Percentiles rank a stretch among this genome's conserved stretches.
phyloP scores from a whole-genome alignment of 192 early-diverging fungal genomes.

The Podila horticola region DNA sequence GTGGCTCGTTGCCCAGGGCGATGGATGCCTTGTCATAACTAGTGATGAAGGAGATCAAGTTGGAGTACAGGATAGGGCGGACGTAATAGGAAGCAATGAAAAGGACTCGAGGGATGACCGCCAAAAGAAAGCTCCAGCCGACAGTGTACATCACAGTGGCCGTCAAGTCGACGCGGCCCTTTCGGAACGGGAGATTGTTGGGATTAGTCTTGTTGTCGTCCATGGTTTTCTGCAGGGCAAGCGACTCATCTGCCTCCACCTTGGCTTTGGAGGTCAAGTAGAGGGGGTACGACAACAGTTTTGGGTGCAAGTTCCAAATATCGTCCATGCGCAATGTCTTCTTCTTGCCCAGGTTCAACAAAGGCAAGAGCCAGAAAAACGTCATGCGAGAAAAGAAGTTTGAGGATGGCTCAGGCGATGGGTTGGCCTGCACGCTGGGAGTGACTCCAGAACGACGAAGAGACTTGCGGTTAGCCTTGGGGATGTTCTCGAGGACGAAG shows the following conservation, averaged over 20 bases:
- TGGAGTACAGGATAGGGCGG: slow-evolving; percentile 28
- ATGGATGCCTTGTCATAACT: slow-evolving; percentile 10
- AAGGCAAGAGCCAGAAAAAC: slow-evolving; percentile 52
- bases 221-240: slow-evolving; percentile 12
- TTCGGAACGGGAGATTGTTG: not conserved
- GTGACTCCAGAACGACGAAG: slow-evolving; percentile 14
- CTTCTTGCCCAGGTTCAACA: slow-evolving; percentile 37
- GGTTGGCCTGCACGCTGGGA: slow-evolving; percentile 10
- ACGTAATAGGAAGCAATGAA: slow-evolving; percentile 17
- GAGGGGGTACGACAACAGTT: slow-evolving; percentile 36
- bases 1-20: not conserved
- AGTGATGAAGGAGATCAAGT: slow-evolving; percentile 26
- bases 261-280: slow-evolving; percentile 43
- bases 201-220: slow-evolving; percentile 17
- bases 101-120: slow-evolving; percentile 16
- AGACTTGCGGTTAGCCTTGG: slow-evolving; percentile 43
- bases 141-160: slow-evolving; percentile 9
- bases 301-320: slow-evolving; percentile 36
- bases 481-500: slow-evolving; percentile 56
- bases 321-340: slow-evolving; percentile 44
- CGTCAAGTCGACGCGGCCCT: no score
- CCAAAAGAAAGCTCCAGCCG: slow-evolving; percentile 29
- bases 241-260: slow-evolving; percentile 41
- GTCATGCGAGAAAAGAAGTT: slow-evolving; percentile 44
- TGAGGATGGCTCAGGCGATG: slow-evolving; percentile 35